Base-by-base conservation (phyloP, 2,329 filamentous ascomycete species). In the Apiospora sp. region DNA sequence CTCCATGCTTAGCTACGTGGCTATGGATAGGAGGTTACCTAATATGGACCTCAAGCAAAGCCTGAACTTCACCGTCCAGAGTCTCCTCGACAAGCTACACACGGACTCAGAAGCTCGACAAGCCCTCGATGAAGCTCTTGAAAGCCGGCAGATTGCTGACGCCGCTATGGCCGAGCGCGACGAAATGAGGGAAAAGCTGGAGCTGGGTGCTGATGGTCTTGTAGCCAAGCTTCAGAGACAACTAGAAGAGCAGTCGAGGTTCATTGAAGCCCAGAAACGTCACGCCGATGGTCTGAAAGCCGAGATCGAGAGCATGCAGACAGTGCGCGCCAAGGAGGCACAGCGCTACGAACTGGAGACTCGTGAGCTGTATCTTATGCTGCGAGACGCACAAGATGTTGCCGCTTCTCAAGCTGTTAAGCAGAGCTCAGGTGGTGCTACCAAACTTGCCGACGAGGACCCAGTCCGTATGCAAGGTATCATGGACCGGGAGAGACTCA, bases 11-110 rank as follows among this genome's bases (percentile, higher is more conserved):
- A 98, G 95, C 83, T 98, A 98, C 83, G 96, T 99, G 75, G 96
- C 96, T 78, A 99, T 99, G 96, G 96, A 99, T 83, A 91, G 96
- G 80, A 90, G 96, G 75, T 84, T 98, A 75, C 96, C 96, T 51
- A 96, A 99, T 83, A 96, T 98, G 91, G 96, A 99, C 82, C 89
- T 99, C 73, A 98, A 98, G 86, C 96, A 98, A 82, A 97, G 95
- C 80, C 89, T 99, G 76, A 98, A 97, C 82, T 98, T 98, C 79
- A 98, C 96, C 0, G 96, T 99, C 13, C 96, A 98, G 84, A 97
- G 91, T 82, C 87, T 99, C 77, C 87, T 99, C 75, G 96, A 98
- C 85, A 97, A 97, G 84, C 87, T 99, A 70, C 96, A 98, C 81
- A 98, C 96, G 1, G 96, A 99, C 83, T 95, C 94, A 0, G 96